phyloP scores from a whole-genome alignment of 2,329 filamentous ascomycete genomes.

The Sordariomycetes sp. region DNA sequence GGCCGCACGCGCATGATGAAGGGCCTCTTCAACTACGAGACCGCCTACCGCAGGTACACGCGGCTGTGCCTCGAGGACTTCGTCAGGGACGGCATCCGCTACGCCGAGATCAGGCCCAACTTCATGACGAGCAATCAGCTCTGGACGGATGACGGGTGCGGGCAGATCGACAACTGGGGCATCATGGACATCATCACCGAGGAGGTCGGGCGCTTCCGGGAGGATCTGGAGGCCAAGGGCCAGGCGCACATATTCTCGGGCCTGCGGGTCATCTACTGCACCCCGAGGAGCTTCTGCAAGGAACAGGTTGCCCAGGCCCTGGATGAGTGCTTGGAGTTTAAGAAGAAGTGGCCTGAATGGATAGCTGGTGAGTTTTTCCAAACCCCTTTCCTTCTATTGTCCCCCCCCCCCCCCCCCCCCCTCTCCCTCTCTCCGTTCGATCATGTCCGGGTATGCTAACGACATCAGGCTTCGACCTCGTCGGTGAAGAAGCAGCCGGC shows the following conservation, averaged over 20 bases:
- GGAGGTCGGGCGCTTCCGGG: constrained; percentile 40
- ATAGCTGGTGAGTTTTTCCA: constrained; percentile 48
- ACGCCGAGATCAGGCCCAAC: constrained; percentile 63
- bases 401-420: not conserved
- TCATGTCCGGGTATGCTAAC: not conserved
- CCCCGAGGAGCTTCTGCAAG: constrained; percentile 49
- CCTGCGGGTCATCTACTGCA: constrained; percentile 64
- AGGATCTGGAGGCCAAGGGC: constrained; percentile 12
- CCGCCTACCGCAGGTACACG: constrained; percentile 54
- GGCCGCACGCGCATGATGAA: constrained; percentile 64
- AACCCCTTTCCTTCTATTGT: not conserved
- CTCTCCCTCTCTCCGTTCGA: too few species aligned
- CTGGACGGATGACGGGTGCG: constrained; percentile 45
- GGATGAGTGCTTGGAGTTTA: constrained; percentile 52
- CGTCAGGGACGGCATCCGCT: constrained; percentile 57
- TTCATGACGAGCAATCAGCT: constrained; percentile 56
- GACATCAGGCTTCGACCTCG: constrained; percentile 54
- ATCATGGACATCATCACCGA: constrained; percentile 54
- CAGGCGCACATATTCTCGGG: constrained; percentile 51
- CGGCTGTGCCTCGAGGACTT: constrained; percentile 50
- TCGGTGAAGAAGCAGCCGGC: constrained; percentile 58
- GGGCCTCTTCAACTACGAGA: constrained; percentile 59
- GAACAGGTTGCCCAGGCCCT: constrained; percentile 41
- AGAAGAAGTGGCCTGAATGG: constrained; percentile 43
- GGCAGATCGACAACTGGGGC: constrained; percentile 40